Evolutionary conservation across 2,329 filamentous ascomycete genomes (phyloP).

Genomic region (Pleomassaria siparia): DNA sequence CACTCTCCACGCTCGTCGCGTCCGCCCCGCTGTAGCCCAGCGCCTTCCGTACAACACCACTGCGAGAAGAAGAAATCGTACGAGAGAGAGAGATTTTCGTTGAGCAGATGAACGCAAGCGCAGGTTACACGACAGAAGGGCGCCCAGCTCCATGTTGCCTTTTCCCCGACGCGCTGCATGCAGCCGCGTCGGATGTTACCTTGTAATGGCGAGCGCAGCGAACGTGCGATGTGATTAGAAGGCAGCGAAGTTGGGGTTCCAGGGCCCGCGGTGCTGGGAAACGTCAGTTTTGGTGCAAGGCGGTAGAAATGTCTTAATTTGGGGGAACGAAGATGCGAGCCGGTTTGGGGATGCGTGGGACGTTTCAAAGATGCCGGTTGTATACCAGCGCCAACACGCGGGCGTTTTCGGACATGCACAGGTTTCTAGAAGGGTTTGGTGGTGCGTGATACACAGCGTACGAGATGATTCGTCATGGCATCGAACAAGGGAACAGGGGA

Average conservation of each 20-base stretch:
- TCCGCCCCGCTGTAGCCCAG: not conserved
- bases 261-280: conserved; percentile 10
- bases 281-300: conserved; percentile 13
- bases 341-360: conserved; percentile 3
- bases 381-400: not conserved
- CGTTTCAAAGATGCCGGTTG: conserved; percentile 5
- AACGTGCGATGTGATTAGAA: not conserved
- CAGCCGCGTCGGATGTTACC: conserved; percentile 1
- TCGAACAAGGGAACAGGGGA: not conserved
- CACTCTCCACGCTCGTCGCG: conserved; percentile 3
- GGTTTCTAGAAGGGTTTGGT: conserved; percentile 4
- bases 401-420: conserved; percentile 1
- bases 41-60: conserved; percentile 2
- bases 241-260: conserved; percentile 1
- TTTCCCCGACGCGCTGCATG: conserved; percentile 3
- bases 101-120: not conserved
- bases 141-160: not conserved
- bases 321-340: conserved; percentile 11
- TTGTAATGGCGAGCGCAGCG: not conserved
- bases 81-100: conserved; percentile 8
- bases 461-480: not conserved
- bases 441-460: conserved; percentile 5
- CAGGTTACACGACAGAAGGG: conserved; percentile 5
- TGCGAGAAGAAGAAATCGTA: conserved; percentile 9
- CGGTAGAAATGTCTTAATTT: conserved; percentile 4